These are phyloP conservation scores for Termitomyces sp. DNA, from an alignment of 768 basidiomycete species.

Conservation along the genomic window DNA sequence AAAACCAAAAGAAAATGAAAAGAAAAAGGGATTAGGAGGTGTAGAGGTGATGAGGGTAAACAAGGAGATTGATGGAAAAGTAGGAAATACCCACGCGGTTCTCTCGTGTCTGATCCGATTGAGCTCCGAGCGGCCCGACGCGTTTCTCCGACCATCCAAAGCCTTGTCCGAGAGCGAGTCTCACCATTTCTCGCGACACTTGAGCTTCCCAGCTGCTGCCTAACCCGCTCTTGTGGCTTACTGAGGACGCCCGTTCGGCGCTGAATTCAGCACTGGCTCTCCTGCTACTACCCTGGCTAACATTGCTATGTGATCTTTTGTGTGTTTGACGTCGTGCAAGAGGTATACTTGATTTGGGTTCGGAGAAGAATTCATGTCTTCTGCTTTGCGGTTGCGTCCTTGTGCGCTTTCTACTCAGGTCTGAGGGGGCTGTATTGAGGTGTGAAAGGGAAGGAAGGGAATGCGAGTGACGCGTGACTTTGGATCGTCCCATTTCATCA, in stretches of 20 bases:
- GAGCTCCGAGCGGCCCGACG: conserved; percentile 6
- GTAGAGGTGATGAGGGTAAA: conserved; percentile 17
- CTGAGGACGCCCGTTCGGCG: conserved; percentile 37
- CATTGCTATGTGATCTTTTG: conserved; percentile 26
- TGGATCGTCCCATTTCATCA: background rate
- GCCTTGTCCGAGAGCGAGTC: conserved; percentile 33
- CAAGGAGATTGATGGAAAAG: conserved; percentile 12
- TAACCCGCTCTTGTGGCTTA: conserved; percentile 20
- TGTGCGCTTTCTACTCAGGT: conserved; percentile 6
- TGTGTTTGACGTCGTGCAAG: conserved; percentile 10
- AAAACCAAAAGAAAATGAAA: conserved; percentile 16
- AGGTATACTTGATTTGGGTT: conserved; percentile 5
- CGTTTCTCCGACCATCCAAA: conserved; percentile 8
- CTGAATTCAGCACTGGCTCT: conserved; percentile 57
- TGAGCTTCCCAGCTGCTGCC: conserved; percentile 49
- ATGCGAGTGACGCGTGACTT: conserved; percentile 15
- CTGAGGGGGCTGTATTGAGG: conserved; percentile 5
- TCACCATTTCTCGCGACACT: conserved; percentile 50
- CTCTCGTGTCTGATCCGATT: conserved; percentile 34
- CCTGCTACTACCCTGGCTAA: conserved; percentile 29
- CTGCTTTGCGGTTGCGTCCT: conserved; percentile 12
- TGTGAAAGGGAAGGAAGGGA: conserved; percentile 18
- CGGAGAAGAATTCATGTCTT: conserved; percentile 6
- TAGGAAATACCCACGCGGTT: conserved; percentile 30
- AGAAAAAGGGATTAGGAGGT: conserved; percentile 23